These are phyloP conservation scores for Leccinum subtestaceum DNA, from an alignment of 768 basidiomycete genomes.

Conservation along the genomic window DNA sequence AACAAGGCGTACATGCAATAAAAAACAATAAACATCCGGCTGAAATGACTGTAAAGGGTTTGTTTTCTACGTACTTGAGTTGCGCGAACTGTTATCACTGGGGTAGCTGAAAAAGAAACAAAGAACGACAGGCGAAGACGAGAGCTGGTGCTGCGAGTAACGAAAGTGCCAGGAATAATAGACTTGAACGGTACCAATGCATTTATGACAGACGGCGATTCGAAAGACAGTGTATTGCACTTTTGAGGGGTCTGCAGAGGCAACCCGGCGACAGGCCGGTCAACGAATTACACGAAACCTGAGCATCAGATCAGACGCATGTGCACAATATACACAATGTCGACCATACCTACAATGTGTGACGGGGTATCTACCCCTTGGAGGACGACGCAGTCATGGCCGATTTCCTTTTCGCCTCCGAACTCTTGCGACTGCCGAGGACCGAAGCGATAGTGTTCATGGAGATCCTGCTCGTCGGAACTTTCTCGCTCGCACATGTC, in stretches of 20 bases:
- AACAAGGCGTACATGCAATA: slow-evolving; percentile 17
- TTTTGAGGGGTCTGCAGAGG: slow-evolving; percentile 2
- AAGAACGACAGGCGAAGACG: slow-evolving; percentile 7
- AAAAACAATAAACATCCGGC: slow-evolving; percentile 16
- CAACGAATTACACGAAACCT: background rate
- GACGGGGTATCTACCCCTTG: slow-evolving; percentile 15
- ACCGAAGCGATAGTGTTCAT: slow-evolving; percentile 27
- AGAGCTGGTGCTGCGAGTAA: slow-evolving; percentile 5
- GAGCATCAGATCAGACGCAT: slow-evolving; percentile 6
- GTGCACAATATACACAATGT: background rate
- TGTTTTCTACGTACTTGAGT: slow-evolving; percentile 10
- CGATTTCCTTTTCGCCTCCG: slow-evolving; percentile 27
- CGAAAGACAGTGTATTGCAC: background rate
- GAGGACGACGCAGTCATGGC: slow-evolving; percentile 24
- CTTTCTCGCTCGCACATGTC: slow-evolving; percentile 26
- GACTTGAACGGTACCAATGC: slow-evolving; percentile 2
- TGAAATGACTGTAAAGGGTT: slow-evolving; percentile 11
- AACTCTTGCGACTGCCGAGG: slow-evolving; percentile 28
- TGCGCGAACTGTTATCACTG: background rate
- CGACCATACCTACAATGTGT: slow-evolving; percentile 1
- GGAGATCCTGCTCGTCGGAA: slow-evolving; percentile 25
- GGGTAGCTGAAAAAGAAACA: background rate
- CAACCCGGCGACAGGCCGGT: background rate
- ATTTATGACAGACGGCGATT: background rate
- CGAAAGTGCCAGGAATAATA: slow-evolving; percentile 4